Evolutionary conservation across 805 yeast species (phyloP).

Genomic region (Saccharomycopsis sp.): DNA sequence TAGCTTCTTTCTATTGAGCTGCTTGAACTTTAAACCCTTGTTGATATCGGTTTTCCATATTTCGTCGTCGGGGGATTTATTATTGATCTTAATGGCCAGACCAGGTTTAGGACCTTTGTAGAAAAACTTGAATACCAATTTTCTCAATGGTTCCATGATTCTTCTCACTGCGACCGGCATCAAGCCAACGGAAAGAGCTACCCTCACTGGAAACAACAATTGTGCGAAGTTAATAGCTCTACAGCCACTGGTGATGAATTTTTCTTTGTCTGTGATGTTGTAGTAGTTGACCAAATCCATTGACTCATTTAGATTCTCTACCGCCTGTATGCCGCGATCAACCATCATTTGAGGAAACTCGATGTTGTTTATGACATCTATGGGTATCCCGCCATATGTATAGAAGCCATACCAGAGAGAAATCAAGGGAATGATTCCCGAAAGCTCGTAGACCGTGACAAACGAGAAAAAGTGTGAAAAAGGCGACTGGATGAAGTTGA

Average conservation of each 20-base stretch:
- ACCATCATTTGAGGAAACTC: neutral
- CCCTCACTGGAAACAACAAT: slow-evolving; percentile 11
- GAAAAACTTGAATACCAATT: neutral
- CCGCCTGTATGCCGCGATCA: neutral
- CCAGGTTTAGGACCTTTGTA: neutral
- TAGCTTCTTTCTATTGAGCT: slow-evolving; percentile 12
- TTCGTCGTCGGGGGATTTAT: neutral
- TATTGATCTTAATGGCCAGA: neutral
- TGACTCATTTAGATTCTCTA: neutral
- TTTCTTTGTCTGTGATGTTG: neutral
- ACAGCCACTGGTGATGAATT: slow-evolving; percentile 4
- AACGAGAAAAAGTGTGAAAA: slow-evolving; percentile 8
- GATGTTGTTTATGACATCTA: neutral
- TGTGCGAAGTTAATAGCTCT: slow-evolving; percentile 10
- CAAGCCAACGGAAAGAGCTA: slow-evolving; percentile 1
- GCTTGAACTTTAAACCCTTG: slow-evolving; percentile 8
- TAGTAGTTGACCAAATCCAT: neutral
- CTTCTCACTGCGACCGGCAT: slow-evolving; percentile 2
- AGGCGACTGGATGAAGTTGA: slow-evolving; percentile 6
- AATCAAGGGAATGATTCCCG: slow-evolving; percentile 10
- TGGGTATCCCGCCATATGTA: slow-evolving; percentile 2
- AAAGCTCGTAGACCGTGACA: slow-evolving; percentile 6
- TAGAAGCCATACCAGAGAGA: slow-evolving; percentile 9
- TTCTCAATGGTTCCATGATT: neutral
- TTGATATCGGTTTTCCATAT: slow-evolving; percentile 7